Conservation (phyloP, 148 eudicot species). For the Vaccinium corymbosum region DNA sequence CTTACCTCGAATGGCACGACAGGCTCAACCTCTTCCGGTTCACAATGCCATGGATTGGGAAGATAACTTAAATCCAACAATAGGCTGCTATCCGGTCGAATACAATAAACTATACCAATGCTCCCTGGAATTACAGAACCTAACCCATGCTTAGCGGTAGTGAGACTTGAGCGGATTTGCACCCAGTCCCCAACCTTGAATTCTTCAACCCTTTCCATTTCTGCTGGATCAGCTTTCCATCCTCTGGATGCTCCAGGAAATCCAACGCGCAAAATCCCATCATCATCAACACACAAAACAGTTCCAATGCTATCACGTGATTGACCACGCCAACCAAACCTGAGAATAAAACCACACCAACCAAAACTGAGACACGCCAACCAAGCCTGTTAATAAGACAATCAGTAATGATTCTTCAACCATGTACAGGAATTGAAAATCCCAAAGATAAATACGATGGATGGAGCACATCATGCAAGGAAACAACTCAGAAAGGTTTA, state of each 20-base stretch:
- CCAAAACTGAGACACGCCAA: slow-evolving; percentile 90
- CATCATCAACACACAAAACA: slow-evolving; percentile 96
- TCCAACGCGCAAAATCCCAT: slow-evolving; percentile 96
- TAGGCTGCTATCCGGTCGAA: slow-evolving; percentile 88
- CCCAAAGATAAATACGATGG: neutral
- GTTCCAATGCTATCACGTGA: slow-evolving; percentile 94
- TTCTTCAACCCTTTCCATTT: slow-evolving; percentile 98
- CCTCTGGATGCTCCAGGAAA: slow-evolving; percentile 99
- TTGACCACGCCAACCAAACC: slow-evolving; percentile 95
- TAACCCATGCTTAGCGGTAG: slow-evolving; percentile 90
- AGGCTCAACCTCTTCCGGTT: slow-evolving; percentile 99
- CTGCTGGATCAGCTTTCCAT: slow-evolving; percentile 99
- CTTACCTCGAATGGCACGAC: slow-evolving; percentile 84
- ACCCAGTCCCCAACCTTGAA: slow-evolving; percentile 99
- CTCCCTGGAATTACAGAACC: slow-evolving; percentile 98
- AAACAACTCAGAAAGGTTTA: neutral
- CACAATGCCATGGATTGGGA: slow-evolving; percentile 98
- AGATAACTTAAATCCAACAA: slow-evolving; percentile 85
- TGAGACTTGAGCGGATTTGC: slow-evolving; percentile 90
- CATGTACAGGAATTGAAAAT: neutral
- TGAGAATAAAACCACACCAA: slow-evolving; percentile 65
- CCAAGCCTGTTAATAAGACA: slow-evolving; percentile 62
- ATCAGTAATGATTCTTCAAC: neutral
- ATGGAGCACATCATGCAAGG: neutral
- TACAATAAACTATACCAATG: slow-evolving; percentile 90